A percentile compares a stretch with the other conserved stretches of the same genome.
phyloP scores from a whole-genome alignment of 208 protist genomes.

The Trypanosoma mega region DNA sequence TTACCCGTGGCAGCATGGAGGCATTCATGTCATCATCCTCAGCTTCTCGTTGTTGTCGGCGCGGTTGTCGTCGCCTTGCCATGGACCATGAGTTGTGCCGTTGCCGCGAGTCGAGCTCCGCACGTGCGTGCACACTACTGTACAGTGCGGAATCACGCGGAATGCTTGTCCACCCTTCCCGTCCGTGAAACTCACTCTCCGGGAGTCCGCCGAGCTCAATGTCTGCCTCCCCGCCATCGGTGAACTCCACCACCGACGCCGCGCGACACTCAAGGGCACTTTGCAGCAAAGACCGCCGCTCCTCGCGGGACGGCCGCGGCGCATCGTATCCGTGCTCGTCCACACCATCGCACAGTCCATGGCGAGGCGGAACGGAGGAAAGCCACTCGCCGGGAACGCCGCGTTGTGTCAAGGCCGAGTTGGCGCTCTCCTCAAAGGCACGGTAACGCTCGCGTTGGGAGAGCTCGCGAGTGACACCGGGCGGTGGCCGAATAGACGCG shows the following conservation, averaged over 20 bases:
- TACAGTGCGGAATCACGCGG: conserved; percentile 78
- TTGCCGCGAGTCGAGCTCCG: conserved; percentile 72
- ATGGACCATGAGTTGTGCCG: conserved; percentile 78
- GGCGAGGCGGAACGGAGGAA: conserved; percentile 57
- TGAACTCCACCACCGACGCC: conserved; percentile 73
- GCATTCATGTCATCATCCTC: conserved; percentile 1
- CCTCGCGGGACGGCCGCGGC: conserved; percentile 33
- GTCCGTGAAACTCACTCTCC: conserved; percentile 69
- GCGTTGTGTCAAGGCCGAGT: conserved; percentile 12
- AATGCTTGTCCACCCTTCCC: conserved; percentile 71
- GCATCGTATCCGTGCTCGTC: conserved; percentile 56
- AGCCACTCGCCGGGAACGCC: conserved; percentile 52
- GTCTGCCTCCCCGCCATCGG: conserved; percentile 71
- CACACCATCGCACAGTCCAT: conserved; percentile 70
- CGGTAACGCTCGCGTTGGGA: conserved; percentile 44
- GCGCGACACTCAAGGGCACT: conserved; percentile 58
- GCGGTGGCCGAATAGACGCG: conserved; percentile 1
- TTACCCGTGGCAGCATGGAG: background rate
- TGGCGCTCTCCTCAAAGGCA: conserved; percentile 13
- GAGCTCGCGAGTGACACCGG: conserved; percentile 18
- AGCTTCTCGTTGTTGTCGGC: conserved; percentile 3
- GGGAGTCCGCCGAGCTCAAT: conserved; percentile 73
- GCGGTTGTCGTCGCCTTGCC: conserved; percentile 17
- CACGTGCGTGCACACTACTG: conserved; percentile 43
- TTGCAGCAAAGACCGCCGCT: conserved; percentile 46